Conservation (phyloP, 2,329 filamentous ascomycete genomes). For the Aspergillus quadrilineatus region DNA sequence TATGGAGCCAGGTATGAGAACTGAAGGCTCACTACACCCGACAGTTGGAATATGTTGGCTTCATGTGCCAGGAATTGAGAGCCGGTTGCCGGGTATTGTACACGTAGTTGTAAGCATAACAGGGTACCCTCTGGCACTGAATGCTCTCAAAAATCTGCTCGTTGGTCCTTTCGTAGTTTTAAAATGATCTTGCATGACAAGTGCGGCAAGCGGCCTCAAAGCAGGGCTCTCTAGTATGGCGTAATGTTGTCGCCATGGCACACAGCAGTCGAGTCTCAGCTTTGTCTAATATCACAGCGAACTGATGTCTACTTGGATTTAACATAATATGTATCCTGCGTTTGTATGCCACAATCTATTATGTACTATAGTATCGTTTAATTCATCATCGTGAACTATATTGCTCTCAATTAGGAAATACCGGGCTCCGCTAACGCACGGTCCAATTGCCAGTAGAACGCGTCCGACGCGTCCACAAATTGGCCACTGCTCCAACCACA, state of each 20-base stretch:
- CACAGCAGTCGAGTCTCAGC: slow-evolving; percentile 8
- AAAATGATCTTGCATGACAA: not conserved
- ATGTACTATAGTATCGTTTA: no score
- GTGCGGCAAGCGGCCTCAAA: not conserved
- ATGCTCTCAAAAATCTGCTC: slow-evolving; percentile 15
- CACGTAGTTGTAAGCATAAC: not conserved
- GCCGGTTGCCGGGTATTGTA: not conserved
- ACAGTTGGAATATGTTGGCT: slow-evolving; percentile 19
- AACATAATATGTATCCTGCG: no score
- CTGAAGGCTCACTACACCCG: not conserved
- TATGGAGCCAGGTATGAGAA: not conserved
- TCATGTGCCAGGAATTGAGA: slow-evolving; percentile 20
- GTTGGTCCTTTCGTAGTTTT: not conserved
- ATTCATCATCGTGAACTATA: not conserved
- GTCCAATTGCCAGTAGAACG: slow-evolving; percentile 10
- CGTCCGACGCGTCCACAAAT: slow-evolving; percentile 10
- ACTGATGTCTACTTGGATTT: no score
- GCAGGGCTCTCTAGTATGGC: not conserved
- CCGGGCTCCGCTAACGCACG: slow-evolving; percentile 1
- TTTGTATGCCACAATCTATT: no score
- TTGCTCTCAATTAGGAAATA: not conserved
- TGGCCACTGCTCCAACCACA: not conserved
- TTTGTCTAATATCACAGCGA: no score
- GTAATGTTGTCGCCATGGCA: slow-evolving; percentile 11
- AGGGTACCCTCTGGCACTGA: slow-evolving; percentile 1